Base-by-base conservation (phyloP, 371 early-diverging fungal species). In the Homolaphlyctis polyrhiza region DNA sequence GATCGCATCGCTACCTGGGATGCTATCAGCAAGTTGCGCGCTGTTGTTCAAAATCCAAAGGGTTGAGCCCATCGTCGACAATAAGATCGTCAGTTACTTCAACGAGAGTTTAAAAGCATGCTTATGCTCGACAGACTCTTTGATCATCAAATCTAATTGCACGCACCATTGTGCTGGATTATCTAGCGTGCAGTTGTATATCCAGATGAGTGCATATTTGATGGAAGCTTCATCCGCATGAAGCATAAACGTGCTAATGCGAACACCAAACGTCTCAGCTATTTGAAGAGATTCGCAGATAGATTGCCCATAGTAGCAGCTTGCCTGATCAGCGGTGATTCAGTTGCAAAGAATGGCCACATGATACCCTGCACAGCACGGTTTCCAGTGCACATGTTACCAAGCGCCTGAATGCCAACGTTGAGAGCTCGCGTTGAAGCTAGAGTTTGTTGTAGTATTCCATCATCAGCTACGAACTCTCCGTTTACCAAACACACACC, bases 121-220 rank as follows among this genome's bases (percentile, higher is more conserved):
- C n/a, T n/a, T n/a, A n/a, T n/a, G 39, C 39, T 11, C 39, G 39
- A 39, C 11, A 39, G 8, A 18, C 8, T 18, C 11, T 8, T 18
- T 14, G 8, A 11, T 11, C 11, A 21, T 51, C 8, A 51, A 51
- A 27, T 27, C 8, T 51, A 27, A 51, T 51, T 27, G 8, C 11
- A 51, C 11, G 11, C 32, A 32, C 52, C 52, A 11, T 21, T 51
- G 52, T 21, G 27, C 25, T 32, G 6, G 32, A 21, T 51, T 6
- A 27, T 51, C 32, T 27, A 51, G 6, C 11, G 52, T 51, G 32
- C 52, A 51, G 52, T 51, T 51, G 32, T 51, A 32, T 11, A 51
- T 51, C 52, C 52, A 51, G 14, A 51, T 27, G 32, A 51, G 52
- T 14, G 52, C 52, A 27, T 51, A 11, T 27, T 51, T 51, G 52